Percentiles rank a stretch among this genome's conserved stretches.
Evolutionary conservation across 1,284 basidiomycete genomes (phyloP).

Genomic region (Bjerkandera adusta): DNA sequence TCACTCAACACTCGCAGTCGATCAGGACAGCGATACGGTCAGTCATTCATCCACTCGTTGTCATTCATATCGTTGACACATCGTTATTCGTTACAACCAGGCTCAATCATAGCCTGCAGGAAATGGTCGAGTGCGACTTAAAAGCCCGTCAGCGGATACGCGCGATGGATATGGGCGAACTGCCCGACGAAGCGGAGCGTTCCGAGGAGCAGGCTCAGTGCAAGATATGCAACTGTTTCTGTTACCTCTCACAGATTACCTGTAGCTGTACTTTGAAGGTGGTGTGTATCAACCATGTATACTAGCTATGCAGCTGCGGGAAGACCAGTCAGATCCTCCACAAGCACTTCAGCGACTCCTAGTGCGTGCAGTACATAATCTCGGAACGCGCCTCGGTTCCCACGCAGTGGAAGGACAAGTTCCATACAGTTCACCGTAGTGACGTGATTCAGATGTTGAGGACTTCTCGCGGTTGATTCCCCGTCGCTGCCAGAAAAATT

Average conservation of each 20-base stretch:
- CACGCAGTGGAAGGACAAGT: slow-evolving; percentile 70
- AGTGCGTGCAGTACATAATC: slow-evolving; percentile 65
- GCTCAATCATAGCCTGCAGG: slow-evolving; percentile 79
- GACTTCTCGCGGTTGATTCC: too few relatives aligned
- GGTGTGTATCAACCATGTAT: slow-evolving; percentile 85
- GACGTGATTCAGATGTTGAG: too few relatives aligned
- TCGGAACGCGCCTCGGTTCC: slow-evolving; percentile 75
- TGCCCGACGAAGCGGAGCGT: slow-evolving; percentile 76
- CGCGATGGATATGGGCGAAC: slow-evolving; percentile 58
- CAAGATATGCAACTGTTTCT: slow-evolving; percentile 90
- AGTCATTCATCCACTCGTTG: too few relatives aligned
- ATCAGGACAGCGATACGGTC: slow-evolving; percentile 93
- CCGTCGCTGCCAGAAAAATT: too few relatives aligned
- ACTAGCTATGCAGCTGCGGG: slow-evolving; percentile 73
- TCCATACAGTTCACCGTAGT: too few relatives aligned
- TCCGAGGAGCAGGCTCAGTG: slow-evolving; percentile 96
- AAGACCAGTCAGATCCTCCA: slow-evolving; percentile 64
- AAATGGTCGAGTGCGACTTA: slow-evolving; percentile 90
- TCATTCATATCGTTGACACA: too few relatives aligned
- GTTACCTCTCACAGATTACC: slow-evolving; percentile 91
- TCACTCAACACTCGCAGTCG: slow-evolving; percentile 90
- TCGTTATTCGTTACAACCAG: too few relatives aligned
- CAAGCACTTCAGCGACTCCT: slow-evolving; percentile 80
- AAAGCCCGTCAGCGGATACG: slow-evolving; percentile 63
- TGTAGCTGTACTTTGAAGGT: slow-evolving; percentile 78